phyloP scores from a whole-genome alignment of 495 filamentous ascomycete species.

The Penicillium daleae region DNA sequence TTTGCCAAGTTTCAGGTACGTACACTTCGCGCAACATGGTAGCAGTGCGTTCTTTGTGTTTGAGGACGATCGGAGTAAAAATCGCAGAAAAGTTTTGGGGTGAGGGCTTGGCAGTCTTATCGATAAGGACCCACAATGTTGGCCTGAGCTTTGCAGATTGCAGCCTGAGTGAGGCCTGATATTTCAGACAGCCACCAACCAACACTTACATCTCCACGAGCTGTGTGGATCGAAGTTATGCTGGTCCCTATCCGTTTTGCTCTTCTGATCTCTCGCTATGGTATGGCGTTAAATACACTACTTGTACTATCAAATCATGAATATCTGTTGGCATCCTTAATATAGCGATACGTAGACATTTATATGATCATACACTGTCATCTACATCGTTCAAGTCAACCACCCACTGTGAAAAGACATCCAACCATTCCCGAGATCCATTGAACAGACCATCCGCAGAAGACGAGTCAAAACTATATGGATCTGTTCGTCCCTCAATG shows the following conservation, averaged over 20 bases:
- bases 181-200: neutral
- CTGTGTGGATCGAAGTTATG: neutral
- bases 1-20: conserved; percentile 15
- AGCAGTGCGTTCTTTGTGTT: conserved; percentile 18
- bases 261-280: no score
- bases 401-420: neutral
- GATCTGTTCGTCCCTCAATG: no score
- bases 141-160: conserved; percentile 1
- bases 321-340: neutral
- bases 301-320: no score
- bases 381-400: neutral
- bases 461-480: no score
- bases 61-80: conserved; percentile 31
- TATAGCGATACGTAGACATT: neutral
- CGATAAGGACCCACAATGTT: conserved; percentile 26
- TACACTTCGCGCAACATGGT: conserved; percentile 47
- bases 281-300: no score
- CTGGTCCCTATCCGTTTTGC: neutral
- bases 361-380: neutral
- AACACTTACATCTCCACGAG: no score
- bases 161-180: neutral
- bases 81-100: conserved; percentile 39
- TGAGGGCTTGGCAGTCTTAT: conserved; percentile 37
- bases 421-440: no score
- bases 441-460: no score